phyloP scores from a whole-genome alignment of 306 rosid species.

The Oxytropis ochrocephala region DNA sequence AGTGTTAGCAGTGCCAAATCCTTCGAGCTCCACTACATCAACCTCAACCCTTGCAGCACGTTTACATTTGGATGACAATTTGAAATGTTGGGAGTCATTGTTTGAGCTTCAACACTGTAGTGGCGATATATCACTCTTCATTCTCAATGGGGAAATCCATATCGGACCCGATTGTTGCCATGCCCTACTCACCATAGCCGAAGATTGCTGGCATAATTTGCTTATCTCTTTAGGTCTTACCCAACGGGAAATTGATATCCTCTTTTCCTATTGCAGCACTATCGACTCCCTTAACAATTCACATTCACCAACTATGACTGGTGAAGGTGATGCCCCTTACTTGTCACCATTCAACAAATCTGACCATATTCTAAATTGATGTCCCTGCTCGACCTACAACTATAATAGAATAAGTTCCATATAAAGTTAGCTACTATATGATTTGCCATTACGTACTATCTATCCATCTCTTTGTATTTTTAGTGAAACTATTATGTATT shows the following conservation, averaged over 20 bases:
- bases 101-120: constrained; percentile 5
- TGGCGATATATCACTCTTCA: background rate
- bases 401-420: too few relatives aligned
- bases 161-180: constrained; percentile 31
- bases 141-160: constrained; percentile 7
- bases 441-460: too few relatives aligned
- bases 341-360: too few relatives aligned
- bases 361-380: too few relatives aligned
- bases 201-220: constrained; percentile 37
- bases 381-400: too few relatives aligned
- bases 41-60: background rate
- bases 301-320: background rate
- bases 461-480: too few relatives aligned
- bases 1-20: background rate
- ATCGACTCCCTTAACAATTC: background rate
- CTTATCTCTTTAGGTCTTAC: constrained; percentile 34
- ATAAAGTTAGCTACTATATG: too few relatives aligned
- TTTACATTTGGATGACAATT: background rate
- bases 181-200: constrained; percentile 21
- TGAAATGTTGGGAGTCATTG: constrained; percentile 19
- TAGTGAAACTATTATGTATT: too few relatives aligned
- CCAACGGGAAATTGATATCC: constrained; percentile 11
- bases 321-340: background rate
- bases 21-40: background rate
- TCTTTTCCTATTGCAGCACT: background rate